These are phyloP conservation scores for Neostapfia colusana DNA, from an alignment of 176 grass and related monocot genomes.

Conservation along the genomic window DNA sequence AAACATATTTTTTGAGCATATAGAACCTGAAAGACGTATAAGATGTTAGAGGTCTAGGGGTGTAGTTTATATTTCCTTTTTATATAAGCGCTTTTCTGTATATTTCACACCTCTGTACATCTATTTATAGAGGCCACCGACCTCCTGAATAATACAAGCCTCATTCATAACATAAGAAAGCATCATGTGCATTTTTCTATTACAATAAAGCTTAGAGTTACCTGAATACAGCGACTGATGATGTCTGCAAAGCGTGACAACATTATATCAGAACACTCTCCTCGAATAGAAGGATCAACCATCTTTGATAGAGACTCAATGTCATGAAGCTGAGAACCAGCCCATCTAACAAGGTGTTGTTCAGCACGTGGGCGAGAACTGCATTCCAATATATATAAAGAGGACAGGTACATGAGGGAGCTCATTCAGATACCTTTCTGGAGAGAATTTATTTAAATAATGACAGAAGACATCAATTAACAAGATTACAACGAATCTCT, in stretches of 20 bases:
- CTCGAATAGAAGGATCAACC: constrained; percentile 62
- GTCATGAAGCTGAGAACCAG: constrained; percentile 73
- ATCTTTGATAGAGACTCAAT: constrained; percentile 73
- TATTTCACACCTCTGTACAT: no score
- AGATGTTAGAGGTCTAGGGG: no score
- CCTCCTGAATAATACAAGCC: no score
- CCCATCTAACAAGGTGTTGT: constrained; percentile 81
- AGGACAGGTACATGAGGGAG: constrained; percentile 1
- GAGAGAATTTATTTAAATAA: constrained; percentile 29
- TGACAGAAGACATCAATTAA: constrained; percentile 21
- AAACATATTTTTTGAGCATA: constrained; percentile 16
- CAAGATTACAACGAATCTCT: constrained; percentile 27
- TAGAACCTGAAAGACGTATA: constrained; percentile 20
- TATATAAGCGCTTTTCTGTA: no score
- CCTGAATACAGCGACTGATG: constrained; percentile 71
- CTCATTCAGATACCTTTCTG: neutral
- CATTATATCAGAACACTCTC: constrained; percentile 54
- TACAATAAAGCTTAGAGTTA: constrained; percentile 35
- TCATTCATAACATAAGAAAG: no score
- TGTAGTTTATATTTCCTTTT: no score
- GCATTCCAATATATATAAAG: constrained; percentile 31
- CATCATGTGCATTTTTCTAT: neutral
- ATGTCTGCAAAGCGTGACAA: constrained; percentile 80
- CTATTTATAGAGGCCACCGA: no score
- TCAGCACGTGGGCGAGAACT: constrained; percentile 67